Evolutionary conservation across 768 basidiomycete species (phyloP).

Genomic region (Leccinum subtestaceum): DNA sequence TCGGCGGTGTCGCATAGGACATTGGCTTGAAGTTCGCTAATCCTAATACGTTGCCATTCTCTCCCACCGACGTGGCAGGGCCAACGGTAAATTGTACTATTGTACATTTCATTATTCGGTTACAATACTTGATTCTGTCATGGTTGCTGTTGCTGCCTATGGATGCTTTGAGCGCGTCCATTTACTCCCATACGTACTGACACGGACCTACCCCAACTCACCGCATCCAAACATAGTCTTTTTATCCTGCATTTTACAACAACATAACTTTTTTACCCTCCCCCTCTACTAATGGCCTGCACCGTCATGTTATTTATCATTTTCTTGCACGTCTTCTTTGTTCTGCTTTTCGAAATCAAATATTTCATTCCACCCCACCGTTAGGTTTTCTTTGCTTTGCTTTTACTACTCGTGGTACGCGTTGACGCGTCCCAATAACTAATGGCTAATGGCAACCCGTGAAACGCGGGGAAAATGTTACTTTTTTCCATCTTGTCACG

Average conservation of each 20-base stretch:
- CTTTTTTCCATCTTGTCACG: background rate
- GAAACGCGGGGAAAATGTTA: background rate
- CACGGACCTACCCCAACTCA: slow-evolving; percentile 6
- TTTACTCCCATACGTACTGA: slow-evolving; percentile 20
- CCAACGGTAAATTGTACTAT: slow-evolving; percentile 10
- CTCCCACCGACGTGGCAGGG: slow-evolving; percentile 1
- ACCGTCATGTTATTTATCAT: background rate
- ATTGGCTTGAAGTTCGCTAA: background rate
- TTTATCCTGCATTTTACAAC: background rate
- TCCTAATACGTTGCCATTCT: background rate
- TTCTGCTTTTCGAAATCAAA: background rate
- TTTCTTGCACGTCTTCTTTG: slow-evolving; percentile 10
- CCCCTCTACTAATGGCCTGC: slow-evolving; percentile 9
- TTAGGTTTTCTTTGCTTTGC: background rate
- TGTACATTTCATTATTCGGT: slow-evolving; percentile 8
- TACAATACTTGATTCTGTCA: slow-evolving; percentile 10
- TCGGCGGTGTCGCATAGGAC: slow-evolving; percentile 34
- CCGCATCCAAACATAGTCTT: slow-evolving; percentile 5
- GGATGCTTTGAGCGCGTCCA: slow-evolving; percentile 10
- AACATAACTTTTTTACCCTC: background rate
- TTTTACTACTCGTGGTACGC: background rate
- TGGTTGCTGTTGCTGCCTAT: background rate
- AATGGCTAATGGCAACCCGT: background rate
- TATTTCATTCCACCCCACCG: background rate
- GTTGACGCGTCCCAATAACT: background rate